phyloP scores from a whole-genome alignment of 2,329 filamentous ascomycete species.

The Domatiomyces globalis region DNA sequence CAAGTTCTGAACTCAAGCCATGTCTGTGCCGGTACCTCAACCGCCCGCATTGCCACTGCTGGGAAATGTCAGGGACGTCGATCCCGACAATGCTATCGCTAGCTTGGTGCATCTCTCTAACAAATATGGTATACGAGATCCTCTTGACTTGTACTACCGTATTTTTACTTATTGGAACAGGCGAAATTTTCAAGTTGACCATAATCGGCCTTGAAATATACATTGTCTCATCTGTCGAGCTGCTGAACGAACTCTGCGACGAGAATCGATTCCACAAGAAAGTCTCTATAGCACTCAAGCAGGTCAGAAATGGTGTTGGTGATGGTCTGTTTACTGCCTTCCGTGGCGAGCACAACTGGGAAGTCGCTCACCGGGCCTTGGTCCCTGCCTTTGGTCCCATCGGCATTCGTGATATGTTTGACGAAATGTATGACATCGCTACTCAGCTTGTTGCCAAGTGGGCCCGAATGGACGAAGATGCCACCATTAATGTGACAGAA shows the following conservation, averaged over 20 bases:
- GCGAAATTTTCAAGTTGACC: conserved; percentile 46
- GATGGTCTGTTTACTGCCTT: conserved; percentile 54
- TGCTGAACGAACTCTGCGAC: conserved; percentile 51
- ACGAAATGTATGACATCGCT: conserved; percentile 22
- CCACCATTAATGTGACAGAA: conserved; percentile 46
- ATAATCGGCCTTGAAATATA: conserved; percentile 35
- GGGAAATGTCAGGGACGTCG: conserved; percentile 39
- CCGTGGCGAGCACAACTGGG: conserved; percentile 43
- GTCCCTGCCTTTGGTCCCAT: conserved; percentile 36
- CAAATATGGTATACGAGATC: conserved; percentile 28
- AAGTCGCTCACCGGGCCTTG: conserved; percentile 41
- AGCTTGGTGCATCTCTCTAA: conserved; percentile 37
- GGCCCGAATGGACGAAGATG: conserved; percentile 37
- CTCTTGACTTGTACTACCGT: neutral
- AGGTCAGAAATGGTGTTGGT: conserved; percentile 46
- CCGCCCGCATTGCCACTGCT: conserved; percentile 38
- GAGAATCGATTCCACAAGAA: conserved; percentile 53
- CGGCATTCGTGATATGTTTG: conserved; percentile 29
- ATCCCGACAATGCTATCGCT: conserved; percentile 36
- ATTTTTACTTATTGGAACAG: conserved; percentile 22
- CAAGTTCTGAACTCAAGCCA: conserved; percentile 7
- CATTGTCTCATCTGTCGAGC: conserved; percentile 38
- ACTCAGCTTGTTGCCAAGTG: conserved; percentile 29
- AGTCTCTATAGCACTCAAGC: conserved; percentile 34
- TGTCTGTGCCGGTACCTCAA: conserved; percentile 37